phyloP scores from a whole-genome alignment of 148 eudicot genomes.

The Drosera capensis region DNA sequence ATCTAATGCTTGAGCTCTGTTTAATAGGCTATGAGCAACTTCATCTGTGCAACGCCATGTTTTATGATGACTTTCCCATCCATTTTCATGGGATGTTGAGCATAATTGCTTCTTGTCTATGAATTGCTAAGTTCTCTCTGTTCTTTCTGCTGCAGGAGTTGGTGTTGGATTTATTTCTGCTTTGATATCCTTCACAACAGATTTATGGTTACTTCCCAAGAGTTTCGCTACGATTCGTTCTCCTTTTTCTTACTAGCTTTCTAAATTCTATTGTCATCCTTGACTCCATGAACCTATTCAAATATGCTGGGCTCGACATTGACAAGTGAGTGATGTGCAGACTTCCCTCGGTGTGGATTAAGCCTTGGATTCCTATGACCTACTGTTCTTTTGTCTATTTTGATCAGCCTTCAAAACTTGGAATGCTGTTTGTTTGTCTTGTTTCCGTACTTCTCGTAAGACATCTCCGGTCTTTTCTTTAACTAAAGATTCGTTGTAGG shows the following conservation, averaged over 20 bases:
- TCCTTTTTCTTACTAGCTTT: slow-evolving; percentile 8
- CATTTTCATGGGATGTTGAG: too few relatives aligned
- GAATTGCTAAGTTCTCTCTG: slow-evolving; percentile 6
- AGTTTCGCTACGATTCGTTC: too few relatives aligned
- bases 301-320: slow-evolving; percentile 98
- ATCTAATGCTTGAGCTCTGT: too few relatives aligned
- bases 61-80: too few relatives aligned
- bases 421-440: slow-evolving; percentile 98
- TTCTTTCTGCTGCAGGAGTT: slow-evolving; percentile 50
- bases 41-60: too few relatives aligned
- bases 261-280: slow-evolving; percentile 33
- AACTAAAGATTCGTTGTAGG: neutral
- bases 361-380: neutral
- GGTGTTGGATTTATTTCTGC: slow-evolving; percentile 97
- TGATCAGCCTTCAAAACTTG: slow-evolving; percentile 88
- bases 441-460: slow-evolving; percentile 99
- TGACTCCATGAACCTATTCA: slow-evolving; percentile 84
- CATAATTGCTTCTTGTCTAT: neutral
- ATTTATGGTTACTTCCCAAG: neutral
- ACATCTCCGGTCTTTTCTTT: neutral
- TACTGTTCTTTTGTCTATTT: slow-evolving; percentile 9
- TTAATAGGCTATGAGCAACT: too few relatives aligned
- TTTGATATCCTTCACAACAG: slow-evolving; percentile 66
- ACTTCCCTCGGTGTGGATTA: neutral
- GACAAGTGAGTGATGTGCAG: slow-evolving; percentile 54